A percentile compares a stretch with the other conserved stretches of the same genome.
Evolutionary conservation across 202 grass and related monocot species (phyloP).

Genomic region (Cymbopogon flexuosus): DNA sequence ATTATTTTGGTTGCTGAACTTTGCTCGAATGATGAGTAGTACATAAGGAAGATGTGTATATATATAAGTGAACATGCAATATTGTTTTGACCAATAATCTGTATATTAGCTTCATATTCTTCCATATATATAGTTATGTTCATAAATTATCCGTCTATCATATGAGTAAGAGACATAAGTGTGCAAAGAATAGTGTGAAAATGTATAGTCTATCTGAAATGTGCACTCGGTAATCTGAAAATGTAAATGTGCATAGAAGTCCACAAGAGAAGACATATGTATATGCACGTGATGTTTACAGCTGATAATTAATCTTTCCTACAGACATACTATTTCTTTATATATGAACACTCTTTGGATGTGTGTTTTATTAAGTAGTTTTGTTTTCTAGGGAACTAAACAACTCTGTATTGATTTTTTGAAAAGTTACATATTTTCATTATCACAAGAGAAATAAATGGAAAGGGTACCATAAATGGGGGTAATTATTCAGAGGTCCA

Average conservation of each 20-base stretch:
- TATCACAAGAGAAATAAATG: neutral
- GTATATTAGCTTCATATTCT: neutral
- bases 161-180: neutral
- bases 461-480: neutral
- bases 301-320: neutral
- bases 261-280: conserved; percentile 13
- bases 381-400: neutral
- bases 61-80: neutral
- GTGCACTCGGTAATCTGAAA: conserved; percentile 17
- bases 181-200: conserved; percentile 7
- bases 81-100: neutral
- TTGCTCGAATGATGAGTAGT: neutral
- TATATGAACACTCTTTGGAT: neutral
- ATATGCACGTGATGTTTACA: neutral
- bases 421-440: neutral
- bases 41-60: neutral
- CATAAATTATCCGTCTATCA: neutral
- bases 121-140: neutral
- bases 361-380: neutral
- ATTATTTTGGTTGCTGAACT: neutral
- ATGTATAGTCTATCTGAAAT: conserved; percentile 14
- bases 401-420: neutral
- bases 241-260: conserved; percentile 6
- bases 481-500: too few species aligned
- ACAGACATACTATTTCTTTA: neutral